These are phyloP conservation scores for Cicer cuneatum DNA, from an alignment of 306 rosid species.

Conservation along the genomic window DNA sequence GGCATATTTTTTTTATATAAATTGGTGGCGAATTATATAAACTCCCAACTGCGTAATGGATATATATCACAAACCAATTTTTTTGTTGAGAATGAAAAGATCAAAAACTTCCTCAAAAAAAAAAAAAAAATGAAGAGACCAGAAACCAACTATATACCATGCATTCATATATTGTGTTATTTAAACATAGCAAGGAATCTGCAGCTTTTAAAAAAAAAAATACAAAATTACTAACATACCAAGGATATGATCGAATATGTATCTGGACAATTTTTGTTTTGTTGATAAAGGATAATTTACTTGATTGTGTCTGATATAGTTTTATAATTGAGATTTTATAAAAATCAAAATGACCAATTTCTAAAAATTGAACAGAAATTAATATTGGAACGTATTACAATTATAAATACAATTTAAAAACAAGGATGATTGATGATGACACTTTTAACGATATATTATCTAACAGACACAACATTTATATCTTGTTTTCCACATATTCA, in stretches of 20 bases:
- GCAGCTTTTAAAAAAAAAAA: not conserved
- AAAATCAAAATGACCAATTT: no score
- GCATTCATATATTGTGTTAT: not conserved
- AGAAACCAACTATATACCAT: not conserved
- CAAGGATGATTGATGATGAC: no score
- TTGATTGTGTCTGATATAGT: not conserved
- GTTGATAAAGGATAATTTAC: not conserved
- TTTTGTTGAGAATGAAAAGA: not conserved
- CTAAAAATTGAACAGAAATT: no score
- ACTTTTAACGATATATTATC: no score
- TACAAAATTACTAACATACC: not conserved
- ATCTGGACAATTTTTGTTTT: not conserved
- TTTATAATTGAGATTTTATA: not conserved
- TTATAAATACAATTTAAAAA: no score
- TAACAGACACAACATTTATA: no score
- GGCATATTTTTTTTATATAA: not conserved
- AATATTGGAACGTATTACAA: no score
- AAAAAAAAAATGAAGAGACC: not conserved
- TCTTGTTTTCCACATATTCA: no score
- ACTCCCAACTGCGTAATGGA: not conserved
- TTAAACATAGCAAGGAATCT: not conserved
- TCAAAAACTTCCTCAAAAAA: no score
- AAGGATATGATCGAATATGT: conserved; percentile 11
- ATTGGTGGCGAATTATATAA: not conserved
- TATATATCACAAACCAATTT: conserved; percentile 5